Base-by-base conservation (phyloP, 345 rosid species). In the Erucastrum elatum region DNA sequence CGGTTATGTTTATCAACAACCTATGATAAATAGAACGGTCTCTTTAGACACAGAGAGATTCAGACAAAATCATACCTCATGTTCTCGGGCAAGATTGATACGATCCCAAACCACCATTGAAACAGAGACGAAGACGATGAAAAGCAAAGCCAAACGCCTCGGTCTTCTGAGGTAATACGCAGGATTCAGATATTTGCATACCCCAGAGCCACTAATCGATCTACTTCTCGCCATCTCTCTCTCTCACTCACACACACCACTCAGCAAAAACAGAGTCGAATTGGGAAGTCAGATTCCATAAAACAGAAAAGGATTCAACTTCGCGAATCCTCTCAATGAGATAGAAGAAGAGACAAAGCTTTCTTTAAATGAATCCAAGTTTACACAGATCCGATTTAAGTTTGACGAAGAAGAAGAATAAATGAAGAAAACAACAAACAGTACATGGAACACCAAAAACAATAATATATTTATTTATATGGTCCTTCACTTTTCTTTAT, bases 51-150 rank as follows among this genome's bases (percentile, higher is more conserved):
- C 16, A 13, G 55, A 12, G 56, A n/a, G 56, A n/a, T 51, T 51
- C 56, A 46, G 76, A 65, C 16, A 65, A 34, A 76, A 34, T 2
- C 49, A 13, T 69, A 90, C 98, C 94, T 92, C 85, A 74, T 91
- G 88, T 13, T 88, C 97, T 46, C 88, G 75, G 61, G 90, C 66
- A 81, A 94, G 94, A 80, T 91, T 88, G 49, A 89, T 88, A 81
- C 95, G 98, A 86, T 91, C 98, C 98, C 98, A 94, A 5, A 92
- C 77, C 25, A 92, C 53, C 58, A 87, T 60, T 56, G 92, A 84
- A 71, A 78, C 84, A 79, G 84, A 80, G 26, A 94, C 87, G 69
- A 94, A 94, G 30, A 82, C 80, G 35, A 94, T 82, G 84, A 94
- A 79, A 69, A 91, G 90, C 66, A 90, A 66, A 80, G 96, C 94